phyloP scores from a whole-genome alignment of 139 green algal genomes.

The Trebouxia sp. region DNA sequence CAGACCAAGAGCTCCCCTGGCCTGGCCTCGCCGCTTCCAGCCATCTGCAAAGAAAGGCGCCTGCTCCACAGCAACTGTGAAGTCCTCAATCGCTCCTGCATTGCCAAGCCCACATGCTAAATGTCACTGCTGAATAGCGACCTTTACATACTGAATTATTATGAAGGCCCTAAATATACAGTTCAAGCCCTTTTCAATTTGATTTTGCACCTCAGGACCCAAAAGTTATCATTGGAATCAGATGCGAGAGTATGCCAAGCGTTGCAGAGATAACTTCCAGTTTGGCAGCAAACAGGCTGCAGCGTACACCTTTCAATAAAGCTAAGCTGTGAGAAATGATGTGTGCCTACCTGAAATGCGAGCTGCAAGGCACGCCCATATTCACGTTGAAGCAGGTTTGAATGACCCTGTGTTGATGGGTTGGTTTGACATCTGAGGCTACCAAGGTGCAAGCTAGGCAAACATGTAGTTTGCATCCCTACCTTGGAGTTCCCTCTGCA shows the following conservation, averaged over 20 bases:
- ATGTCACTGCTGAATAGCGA: neutral
- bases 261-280: no score
- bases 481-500: constrained; percentile 68
- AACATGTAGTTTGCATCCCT: no score
- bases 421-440: neutral
- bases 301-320: neutral
- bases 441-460: neutral
- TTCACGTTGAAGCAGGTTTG: neutral
- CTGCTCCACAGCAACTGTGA: constrained; percentile 69
- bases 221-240: neutral
- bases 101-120: neutral
- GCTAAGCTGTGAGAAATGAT: neutral
- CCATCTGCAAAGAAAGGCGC: constrained; percentile 71
- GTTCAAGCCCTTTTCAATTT: neutral
- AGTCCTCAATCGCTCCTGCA: constrained; percentile 76
- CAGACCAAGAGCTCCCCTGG: constrained; percentile 68
- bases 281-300: no score
- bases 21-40: constrained; percentile 81
- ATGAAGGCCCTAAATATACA: neutral
- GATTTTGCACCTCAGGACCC: neutral
- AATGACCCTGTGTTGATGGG: no score
- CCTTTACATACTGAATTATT: neutral
- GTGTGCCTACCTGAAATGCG: neutral
- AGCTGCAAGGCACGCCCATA: neutral
- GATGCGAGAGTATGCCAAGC: neutral